These are phyloP conservation scores for Ustilago sp. DNA, from an alignment of 1,284 basidiomycete genomes.

Conservation along the genomic window DNA sequence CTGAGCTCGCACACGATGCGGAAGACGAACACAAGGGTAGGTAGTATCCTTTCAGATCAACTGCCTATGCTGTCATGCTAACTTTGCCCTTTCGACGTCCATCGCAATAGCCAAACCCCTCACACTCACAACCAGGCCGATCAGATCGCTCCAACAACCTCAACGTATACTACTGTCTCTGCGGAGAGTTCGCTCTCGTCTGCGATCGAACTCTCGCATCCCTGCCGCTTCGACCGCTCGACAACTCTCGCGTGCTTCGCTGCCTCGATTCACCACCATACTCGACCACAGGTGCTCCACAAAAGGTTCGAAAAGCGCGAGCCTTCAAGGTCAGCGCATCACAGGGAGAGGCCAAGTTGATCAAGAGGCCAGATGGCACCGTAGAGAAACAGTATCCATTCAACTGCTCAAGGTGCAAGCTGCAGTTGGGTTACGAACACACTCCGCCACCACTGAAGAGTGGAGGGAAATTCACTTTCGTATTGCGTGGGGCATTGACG, in stretches of 20 bases:
- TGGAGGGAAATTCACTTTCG: constrained; percentile 61
- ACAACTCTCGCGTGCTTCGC: constrained; percentile 55
- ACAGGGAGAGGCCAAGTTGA: constrained; percentile 44
- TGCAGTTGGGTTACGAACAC: constrained; percentile 63
- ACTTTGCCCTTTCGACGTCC: neutral
- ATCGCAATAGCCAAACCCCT: neutral
- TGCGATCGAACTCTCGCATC: constrained; percentile 42
- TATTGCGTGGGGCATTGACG: constrained; percentile 61
- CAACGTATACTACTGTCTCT: constrained; percentile 65
- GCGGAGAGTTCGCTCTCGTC: constrained; percentile 66
- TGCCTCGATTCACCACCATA: constrained; percentile 52
- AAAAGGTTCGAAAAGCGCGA: constrained; percentile 34
- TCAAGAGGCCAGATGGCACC: constrained; percentile 45
- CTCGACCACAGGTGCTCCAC: constrained; percentile 32
- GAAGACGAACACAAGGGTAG: neutral
- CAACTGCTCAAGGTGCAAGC: constrained; percentile 58
- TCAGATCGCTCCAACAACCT: constrained; percentile 16
- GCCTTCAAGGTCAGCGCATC: constrained; percentile 64
- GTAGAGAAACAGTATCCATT: constrained; percentile 63
- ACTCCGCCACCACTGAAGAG: constrained; percentile 66
- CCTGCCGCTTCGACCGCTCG: constrained; percentile 56
- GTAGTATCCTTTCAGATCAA: neutral
- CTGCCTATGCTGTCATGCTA: neutral
- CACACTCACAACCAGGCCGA: neutral
- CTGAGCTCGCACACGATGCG: constrained; percentile 8